Conservation (phyloP, 805 yeast genomes). For the Candida gorgasii region DNA sequence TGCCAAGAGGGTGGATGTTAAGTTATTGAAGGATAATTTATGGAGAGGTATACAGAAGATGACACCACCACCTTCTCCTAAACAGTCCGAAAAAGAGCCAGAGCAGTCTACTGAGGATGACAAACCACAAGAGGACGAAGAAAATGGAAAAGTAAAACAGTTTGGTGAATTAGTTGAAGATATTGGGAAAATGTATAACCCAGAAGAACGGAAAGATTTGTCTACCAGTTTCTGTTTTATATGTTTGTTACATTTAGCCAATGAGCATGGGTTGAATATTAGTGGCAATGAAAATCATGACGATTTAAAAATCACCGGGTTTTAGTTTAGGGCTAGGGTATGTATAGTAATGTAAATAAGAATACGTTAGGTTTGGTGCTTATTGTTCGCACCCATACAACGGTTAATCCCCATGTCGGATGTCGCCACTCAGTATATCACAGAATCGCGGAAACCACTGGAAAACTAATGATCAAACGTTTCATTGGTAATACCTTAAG, state of each 20-base stretch:
- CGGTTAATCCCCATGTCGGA: too few species aligned
- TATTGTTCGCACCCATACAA: too few species aligned
- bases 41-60: conserved; percentile 36
- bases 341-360: not conserved
- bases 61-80: conserved; percentile 10
- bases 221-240: conserved; percentile 49
- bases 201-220: conserved; percentile 42
- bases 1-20: conserved; percentile 44
- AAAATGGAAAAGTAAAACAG: conserved; percentile 30
- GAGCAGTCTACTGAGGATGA: not conserved
- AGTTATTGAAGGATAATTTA: conserved; percentile 40
- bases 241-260: conserved; percentile 45
- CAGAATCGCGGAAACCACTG: conserved; percentile 4
- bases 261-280: conserved; percentile 42
- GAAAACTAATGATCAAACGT: conserved; percentile 4
- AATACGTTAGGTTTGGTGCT: too few species aligned
- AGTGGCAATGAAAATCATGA: conserved; percentile 32
- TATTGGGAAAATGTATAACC: conserved; percentile 34
- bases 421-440: too few species aligned
- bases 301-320: conserved; percentile 34
- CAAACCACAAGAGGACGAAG: conserved; percentile 4
- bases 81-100: too few species aligned
- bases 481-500: not conserved
- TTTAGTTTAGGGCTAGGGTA: conserved; percentile 9
- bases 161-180: conserved; percentile 37